These are phyloP conservation scores for Boletus vermiculosoides DNA, from an alignment of 768 basidiomycete species.

Conservation along the genomic window DNA sequence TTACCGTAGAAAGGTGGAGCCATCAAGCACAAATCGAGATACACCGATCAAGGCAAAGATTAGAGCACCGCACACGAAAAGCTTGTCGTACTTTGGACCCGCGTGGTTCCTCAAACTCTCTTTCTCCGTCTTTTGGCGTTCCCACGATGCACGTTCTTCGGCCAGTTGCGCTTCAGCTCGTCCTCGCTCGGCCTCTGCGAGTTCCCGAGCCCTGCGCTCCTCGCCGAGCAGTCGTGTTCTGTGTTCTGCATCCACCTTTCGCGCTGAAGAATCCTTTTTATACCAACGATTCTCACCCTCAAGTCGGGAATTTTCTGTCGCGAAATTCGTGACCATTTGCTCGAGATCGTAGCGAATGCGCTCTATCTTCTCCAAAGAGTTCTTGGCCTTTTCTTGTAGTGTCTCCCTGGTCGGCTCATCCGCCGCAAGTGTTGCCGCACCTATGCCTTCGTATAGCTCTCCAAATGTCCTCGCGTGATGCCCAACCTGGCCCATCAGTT, in stretches of 20 bases:
- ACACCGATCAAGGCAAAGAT: slow-evolving; percentile 13
- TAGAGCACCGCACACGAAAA: slow-evolving; percentile 15
- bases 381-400: slow-evolving; percentile 39
- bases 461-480: slow-evolving; percentile 43
- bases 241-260: slow-evolving; percentile 11
- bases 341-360: slow-evolving; percentile 42
- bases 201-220: slow-evolving; percentile 18
- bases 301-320: slow-evolving; percentile 33
- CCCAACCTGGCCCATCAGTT: slow-evolving; percentile 42
- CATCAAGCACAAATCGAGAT: slow-evolving; percentile 15
- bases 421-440: slow-evolving; percentile 37
- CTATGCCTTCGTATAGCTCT: slow-evolving; percentile 41
- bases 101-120: background rate
- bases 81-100: slow-evolving; percentile 5
- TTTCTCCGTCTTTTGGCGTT: slow-evolving; percentile 3
- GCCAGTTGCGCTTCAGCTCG: slow-evolving; percentile 17
- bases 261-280: slow-evolving; percentile 11
- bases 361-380: slow-evolving; percentile 39
- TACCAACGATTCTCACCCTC: slow-evolving; percentile 23
- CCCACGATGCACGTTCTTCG: slow-evolving; percentile 11
- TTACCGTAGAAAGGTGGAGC: background rate
- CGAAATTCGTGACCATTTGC: slow-evolving; percentile 37
- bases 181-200: slow-evolving; percentile 16
- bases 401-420: slow-evolving; percentile 40
- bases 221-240: slow-evolving; percentile 19